Evolutionary conservation across 2,329 filamentous ascomycete species (phyloP).

Genomic region (Nigrospora oryzae): DNA sequence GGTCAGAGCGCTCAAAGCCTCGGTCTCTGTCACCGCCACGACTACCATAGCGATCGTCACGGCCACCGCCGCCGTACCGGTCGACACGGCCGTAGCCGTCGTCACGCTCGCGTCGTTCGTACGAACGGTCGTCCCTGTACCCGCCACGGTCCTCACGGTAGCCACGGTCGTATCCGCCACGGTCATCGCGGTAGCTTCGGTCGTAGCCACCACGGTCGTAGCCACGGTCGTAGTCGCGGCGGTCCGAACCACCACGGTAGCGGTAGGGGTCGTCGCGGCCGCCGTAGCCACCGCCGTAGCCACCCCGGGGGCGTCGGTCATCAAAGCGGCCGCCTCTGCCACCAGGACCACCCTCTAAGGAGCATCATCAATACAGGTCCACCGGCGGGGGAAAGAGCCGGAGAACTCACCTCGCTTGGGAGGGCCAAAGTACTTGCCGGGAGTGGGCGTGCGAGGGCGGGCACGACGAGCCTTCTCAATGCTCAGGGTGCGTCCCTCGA

Average conservation of each 20-base stretch:
- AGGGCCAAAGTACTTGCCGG: conserved; percentile 97
- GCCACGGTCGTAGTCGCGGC: conserved; percentile 16
- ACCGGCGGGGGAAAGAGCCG: conserved; percentile 22
- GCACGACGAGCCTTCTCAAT: conserved; percentile 98
- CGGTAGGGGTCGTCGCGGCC: conserved; percentile 51
- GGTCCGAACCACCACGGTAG: conserved; percentile 34
- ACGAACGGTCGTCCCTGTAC: conserved; percentile 35
- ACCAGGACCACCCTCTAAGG: conserved; percentile 21
- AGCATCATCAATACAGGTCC: too few species aligned
- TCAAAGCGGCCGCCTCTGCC: conserved; percentile 36
- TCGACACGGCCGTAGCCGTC: conserved; percentile 24
- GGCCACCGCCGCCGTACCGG: conserved; percentile 15
- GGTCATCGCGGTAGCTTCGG: conserved; percentile 26
- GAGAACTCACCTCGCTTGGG: conserved; percentile 80
- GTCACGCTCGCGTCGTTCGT: conserved; percentile 33
- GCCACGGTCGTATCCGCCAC: conserved; percentile 20
- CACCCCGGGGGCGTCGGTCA: conserved; percentile 47
- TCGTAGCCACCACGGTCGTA: conserved; percentile 31
- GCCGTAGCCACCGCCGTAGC: conserved; percentile 28
- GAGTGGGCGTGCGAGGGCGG: conserved; percentile 89
- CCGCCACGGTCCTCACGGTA: conserved; percentile 21
- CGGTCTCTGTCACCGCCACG: conserved; percentile 42
- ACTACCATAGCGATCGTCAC: conserved; percentile 9
- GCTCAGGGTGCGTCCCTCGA: conserved; percentile 91
- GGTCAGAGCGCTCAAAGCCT: conserved; percentile 40